A percentile compares a stretch with the other conserved stretches of the same genome.
Evolutionary conservation across 768 basidiomycete species (phyloP).

Genomic region (Melanogaster broomeanus): DNA sequence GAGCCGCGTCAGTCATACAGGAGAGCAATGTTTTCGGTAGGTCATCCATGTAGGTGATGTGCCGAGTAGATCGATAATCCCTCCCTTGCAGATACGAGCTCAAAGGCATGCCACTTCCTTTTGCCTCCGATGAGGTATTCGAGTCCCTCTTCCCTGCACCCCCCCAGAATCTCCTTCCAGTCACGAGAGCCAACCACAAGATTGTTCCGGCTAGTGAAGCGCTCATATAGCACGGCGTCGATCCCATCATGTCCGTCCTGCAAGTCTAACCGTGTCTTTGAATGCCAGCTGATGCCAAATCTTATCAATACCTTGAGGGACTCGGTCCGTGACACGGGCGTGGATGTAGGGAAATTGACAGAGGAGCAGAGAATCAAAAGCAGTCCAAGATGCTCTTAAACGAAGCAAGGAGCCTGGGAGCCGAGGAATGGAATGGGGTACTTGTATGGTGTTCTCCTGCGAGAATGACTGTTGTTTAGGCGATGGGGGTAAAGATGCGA

Average conservation of each 20-base stretch:
- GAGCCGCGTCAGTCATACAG: constrained; percentile 66
- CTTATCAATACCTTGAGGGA: constrained; percentile 74
- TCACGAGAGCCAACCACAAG: constrained; percentile 63
- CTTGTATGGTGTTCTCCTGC: constrained; percentile 87
- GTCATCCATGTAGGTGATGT: constrained; percentile 6
- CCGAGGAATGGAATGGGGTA: constrained; percentile 93
- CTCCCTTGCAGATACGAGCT: constrained; percentile 72
- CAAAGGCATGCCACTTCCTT: constrained; percentile 83
- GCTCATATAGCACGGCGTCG: constrained; percentile 53
- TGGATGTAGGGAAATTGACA: constrained; percentile 40
- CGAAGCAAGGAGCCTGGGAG: constrained; percentile 43
- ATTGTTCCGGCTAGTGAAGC: constrained; percentile 45
- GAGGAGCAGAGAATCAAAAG: constrained; percentile 72
- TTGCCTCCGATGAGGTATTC: constrained; percentile 75
- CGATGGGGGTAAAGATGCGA: constrained; percentile 40
- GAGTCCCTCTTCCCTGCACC: constrained; percentile 71
- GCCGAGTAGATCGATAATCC: background rate
- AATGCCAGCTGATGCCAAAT: constrained; percentile 95
- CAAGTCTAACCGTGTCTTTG: constrained; percentile 70
- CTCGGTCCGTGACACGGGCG: constrained; percentile 19
- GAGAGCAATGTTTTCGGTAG: constrained; percentile 87
- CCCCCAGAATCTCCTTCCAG: constrained; percentile 43
- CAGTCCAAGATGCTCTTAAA: constrained; percentile 57
- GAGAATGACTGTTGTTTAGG: constrained; percentile 70
- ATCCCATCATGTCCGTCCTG: constrained; percentile 73